These are phyloP conservation scores for Eudorina sp. DNA, from an alignment of 139 green algal genomes.

Conservation along the genomic window DNA sequence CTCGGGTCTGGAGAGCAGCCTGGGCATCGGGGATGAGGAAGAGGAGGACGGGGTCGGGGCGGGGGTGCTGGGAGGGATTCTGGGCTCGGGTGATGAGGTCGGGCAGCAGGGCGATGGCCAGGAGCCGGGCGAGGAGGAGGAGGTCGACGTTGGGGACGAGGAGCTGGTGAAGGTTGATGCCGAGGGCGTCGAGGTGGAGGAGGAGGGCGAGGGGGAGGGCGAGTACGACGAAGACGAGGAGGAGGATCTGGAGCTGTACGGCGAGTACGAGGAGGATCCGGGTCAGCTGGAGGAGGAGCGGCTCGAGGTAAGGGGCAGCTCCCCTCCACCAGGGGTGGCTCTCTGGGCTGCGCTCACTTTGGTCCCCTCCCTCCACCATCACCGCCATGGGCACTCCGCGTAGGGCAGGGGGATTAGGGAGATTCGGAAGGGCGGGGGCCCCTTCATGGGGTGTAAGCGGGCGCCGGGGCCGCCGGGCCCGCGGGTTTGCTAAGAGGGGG, in stretches of 20 bases:
- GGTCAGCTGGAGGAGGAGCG: background rate
- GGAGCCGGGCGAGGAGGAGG: slow-evolving; percentile 2
- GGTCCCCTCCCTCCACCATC: no score
- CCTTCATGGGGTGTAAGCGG: no score
- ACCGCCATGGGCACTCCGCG: no score
- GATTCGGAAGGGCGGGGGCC: no score
- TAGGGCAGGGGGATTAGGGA: no score
- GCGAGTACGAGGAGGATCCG: slow-evolving; percentile 13
- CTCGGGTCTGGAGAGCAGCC: background rate
- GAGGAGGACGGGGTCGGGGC: background rate
- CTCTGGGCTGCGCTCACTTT: background rate
- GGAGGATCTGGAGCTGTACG: background rate
- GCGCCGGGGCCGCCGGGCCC: no score
- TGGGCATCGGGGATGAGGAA: slow-evolving; percentile 1
- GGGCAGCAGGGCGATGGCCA: background rate
- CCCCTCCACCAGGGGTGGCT: background rate
- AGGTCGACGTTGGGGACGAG: background rate
- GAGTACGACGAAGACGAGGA: background rate
- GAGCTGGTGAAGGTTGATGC: no score
- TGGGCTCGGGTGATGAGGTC: background rate
- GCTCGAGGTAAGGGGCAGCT: background rate
- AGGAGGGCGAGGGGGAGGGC: slow-evolving; percentile 13
- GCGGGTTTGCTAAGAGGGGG: no score
- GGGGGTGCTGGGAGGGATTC: background rate
- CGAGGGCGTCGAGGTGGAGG: background rate